Conservation (phyloP, 1,284 basidiomycete species). For the Trichosporon faecale region DNA sequence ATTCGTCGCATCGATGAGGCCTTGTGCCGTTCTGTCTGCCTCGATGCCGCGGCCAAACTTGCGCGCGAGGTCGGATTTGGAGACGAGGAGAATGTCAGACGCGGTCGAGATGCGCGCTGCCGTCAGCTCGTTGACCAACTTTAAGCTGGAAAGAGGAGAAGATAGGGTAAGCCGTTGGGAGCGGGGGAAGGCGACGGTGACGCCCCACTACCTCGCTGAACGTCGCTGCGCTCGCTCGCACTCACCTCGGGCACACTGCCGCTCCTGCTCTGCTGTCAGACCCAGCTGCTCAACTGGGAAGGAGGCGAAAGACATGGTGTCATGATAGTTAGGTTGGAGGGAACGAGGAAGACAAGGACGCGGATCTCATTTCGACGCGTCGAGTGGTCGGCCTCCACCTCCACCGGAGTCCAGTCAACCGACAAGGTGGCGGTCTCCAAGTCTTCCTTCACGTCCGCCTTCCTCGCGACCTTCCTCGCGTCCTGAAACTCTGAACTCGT, state of each 20-base stretch:
- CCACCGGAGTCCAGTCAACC: background rate
- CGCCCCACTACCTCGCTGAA: background rate
- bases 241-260: slow-evolving; percentile 38
- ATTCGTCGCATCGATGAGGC: slow-evolving; percentile 29
- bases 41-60: slow-evolving; percentile 33
- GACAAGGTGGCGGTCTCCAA: too few species aligned
- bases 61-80: slow-evolving; percentile 37
- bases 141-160: background rate
- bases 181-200: background rate
- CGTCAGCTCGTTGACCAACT: slow-evolving; percentile 9
- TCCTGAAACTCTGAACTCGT: too few species aligned
- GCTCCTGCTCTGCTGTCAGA: slow-evolving; percentile 29
- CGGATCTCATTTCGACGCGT: background rate
- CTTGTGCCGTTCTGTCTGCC: slow-evolving; percentile 20
- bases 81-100: slow-evolving; percentile 46
- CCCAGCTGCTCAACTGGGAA: slow-evolving; percentile 38
- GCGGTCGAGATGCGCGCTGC: slow-evolving; percentile 38
- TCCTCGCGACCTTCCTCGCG: too few species aligned
- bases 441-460: background rate
- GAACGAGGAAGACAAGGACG: background rate
- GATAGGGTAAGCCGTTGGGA: too few species aligned
- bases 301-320: slow-evolving; percentile 38
- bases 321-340: background rate
- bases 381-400: background rate
- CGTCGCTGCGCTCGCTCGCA: background rate